Base-by-base conservation (phyloP, 805 yeast species). In the Phaffomyces thermotolerans region DNA sequence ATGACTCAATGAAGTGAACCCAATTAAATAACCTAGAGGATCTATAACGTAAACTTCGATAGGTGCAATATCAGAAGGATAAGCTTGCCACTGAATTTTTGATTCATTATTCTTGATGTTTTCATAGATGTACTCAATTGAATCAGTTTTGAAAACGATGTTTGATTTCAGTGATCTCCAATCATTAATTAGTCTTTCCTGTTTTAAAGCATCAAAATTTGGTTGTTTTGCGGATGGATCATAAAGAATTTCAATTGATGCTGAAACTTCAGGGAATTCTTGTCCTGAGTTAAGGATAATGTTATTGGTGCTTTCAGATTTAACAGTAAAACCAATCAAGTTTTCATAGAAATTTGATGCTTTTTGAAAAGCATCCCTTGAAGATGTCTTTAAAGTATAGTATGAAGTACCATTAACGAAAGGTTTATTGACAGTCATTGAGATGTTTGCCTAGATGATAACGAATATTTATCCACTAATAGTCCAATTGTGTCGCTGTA, bases 11-110 rank as follows among this genome's bases (percentile, higher is more conserved):
- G 81, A 68, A 18, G 95, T 79, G 65, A 90, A 88, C 4, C 96
- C 97, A 38, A 90, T 61, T 25, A 89, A 62, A 52, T 78, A 76
- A 17, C 96, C 96, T 50, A 89, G 66, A 8, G 98, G 97, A 61
- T 91, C 97, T 23, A 84, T 59, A 8, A 79, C 74, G 62, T 82
- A 87, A 7, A 84, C 68, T 62, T 87, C 95, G 52, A 75, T 72
- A 6, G 96, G 95, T 44, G 75, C 76, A 44, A 82, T 66, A 38
- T 78, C 84, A 45, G 81, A 79, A 6, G 98, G 96, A 53, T 73
- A 69, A 22, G 76, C 69, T 61, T 82, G 90, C 43, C 66, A 68
- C 13, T 71, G 65, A 1, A 64, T 9, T 12, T 24, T 25, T 8
- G 35, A 53, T 5, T 53, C 50, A 38, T 48, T 50, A n/a, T 50